These are phyloP conservation scores for Margaritispora aquatica DNA, from an alignment of 495 filamentous ascomycete species.

Conservation along the genomic window DNA sequence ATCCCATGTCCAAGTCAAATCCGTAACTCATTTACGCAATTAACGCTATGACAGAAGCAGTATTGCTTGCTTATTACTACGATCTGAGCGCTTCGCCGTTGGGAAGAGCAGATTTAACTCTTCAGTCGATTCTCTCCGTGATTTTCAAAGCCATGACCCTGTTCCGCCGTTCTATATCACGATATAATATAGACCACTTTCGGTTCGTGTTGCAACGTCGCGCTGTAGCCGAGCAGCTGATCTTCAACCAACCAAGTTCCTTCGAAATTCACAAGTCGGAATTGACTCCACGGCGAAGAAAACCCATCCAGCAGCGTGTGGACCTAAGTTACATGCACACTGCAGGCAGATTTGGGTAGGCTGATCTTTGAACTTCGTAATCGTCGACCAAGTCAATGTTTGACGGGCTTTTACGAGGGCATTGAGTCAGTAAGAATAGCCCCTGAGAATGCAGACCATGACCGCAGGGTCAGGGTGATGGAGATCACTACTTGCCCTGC, in stretches of 20 bases:
- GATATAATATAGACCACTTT: slow-evolving; percentile 19
- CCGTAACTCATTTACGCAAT: slow-evolving; percentile 3
- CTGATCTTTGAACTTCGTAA: slow-evolving; percentile 5
- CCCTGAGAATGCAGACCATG: slow-evolving; percentile 12
- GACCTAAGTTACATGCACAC: slow-evolving; percentile 6
- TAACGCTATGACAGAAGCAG: not conserved
- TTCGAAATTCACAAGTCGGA: not conserved
- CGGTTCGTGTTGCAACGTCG: slow-evolving; percentile 9
- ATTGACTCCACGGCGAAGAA: slow-evolving; percentile 4
- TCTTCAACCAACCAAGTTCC: not conserved
- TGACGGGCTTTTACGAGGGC: not conserved
- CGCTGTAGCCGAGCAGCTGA: slow-evolving; percentile 10
- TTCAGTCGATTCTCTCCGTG: slow-evolving; percentile 1
- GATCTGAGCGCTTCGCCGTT: slow-evolving; percentile 10
- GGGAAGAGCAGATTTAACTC: not conserved
- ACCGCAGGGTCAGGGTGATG: slow-evolving; percentile 4
- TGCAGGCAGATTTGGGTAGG: slow-evolving; percentile 15
- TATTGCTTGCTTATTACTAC: not conserved
- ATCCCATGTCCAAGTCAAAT: not conserved
- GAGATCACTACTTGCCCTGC: slow-evolving; percentile 15
- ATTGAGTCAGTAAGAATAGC: slow-evolving; percentile 1
- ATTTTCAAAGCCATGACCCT: slow-evolving; percentile 3
- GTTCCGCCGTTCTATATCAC: slow-evolving; percentile 16
- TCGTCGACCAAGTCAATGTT: not conserved
- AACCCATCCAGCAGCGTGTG: slow-evolving; percentile 14